These are phyloP conservation scores for Mollisia scopiformis DNA, from an alignment of 2,329 filamentous ascomycete species.

Conservation along the genomic window DNA sequence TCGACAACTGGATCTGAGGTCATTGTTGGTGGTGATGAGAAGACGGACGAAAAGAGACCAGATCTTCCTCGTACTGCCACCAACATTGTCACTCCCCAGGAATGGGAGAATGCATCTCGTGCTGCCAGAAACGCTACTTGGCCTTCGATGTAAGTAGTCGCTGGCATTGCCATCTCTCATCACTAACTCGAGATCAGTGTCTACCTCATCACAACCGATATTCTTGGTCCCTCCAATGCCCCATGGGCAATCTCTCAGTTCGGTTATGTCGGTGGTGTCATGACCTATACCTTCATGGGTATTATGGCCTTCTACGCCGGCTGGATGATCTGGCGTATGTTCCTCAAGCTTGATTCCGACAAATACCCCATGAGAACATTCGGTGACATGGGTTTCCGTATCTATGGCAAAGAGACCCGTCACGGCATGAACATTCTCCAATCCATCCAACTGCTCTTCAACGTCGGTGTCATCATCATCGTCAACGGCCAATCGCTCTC, in stretches of 20 bases:
- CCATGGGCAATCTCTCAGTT: slow-evolving; percentile 36
- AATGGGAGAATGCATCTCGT: slow-evolving; percentile 50
- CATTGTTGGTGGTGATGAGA: slow-evolving; percentile 6
- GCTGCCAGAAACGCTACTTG: slow-evolving; percentile 48
- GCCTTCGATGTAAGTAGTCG: slow-evolving; percentile 42
- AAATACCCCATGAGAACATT: slow-evolving; percentile 21
- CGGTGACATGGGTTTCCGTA: slow-evolving; percentile 45
- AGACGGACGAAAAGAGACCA: slow-evolving; percentile 9
- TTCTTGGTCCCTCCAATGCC: slow-evolving; percentile 21
- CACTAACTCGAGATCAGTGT: slow-evolving; percentile 27
- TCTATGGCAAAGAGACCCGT: slow-evolving; percentile 47
- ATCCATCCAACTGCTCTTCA: slow-evolving; percentile 50
- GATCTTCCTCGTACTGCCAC: slow-evolving; percentile 16
- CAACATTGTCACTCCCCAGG: slow-evolving; percentile 35
- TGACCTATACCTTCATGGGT: slow-evolving; percentile 22
- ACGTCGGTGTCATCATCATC: slow-evolving; percentile 54
- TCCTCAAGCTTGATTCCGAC: slow-evolving; percentile 26
- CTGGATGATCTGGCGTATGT: slow-evolving; percentile 27
- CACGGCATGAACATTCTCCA: slow-evolving; percentile 52
- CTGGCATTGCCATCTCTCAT: not conserved
- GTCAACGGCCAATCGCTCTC: slow-evolving; percentile 55
- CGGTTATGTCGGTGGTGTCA: slow-evolving; percentile 37
- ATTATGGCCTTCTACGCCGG: slow-evolving; percentile 22
- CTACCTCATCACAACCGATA: slow-evolving; percentile 28
- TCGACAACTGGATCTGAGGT: not conserved